A percentile compares a stretch with the other conserved stretches of the same genome.
These are phyloP conservation scores for Tolypocladium sp. DNA, from an alignment of 2,329 filamentous ascomycete genomes.

Conservation along the genomic window DNA sequence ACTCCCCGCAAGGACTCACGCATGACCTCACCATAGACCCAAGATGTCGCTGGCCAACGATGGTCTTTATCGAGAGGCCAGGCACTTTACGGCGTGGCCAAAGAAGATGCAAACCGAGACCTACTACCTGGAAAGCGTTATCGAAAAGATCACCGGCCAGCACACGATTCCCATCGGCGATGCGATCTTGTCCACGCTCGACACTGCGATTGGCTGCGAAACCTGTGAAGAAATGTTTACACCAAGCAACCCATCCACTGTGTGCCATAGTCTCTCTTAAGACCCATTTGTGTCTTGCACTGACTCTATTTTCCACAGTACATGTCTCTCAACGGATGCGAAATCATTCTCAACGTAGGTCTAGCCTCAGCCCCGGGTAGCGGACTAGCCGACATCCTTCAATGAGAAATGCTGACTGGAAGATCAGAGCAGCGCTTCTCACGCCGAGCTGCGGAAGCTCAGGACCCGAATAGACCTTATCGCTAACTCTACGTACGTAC, in stretches of 20 bases:
- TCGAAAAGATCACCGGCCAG: slow-evolving; percentile 21
- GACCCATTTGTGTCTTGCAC: no score
- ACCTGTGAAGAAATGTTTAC: slow-evolving; percentile 23
- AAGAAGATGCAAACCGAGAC: slow-evolving; percentile 21
- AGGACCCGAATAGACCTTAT: slow-evolving; percentile 44
- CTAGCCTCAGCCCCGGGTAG: no score
- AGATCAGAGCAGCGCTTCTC: slow-evolving; percentile 47
- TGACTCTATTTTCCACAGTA: background rate
- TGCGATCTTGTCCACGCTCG: slow-evolving; percentile 21
- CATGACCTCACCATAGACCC: slow-evolving; percentile 1
- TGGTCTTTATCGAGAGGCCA: slow-evolving; percentile 24
- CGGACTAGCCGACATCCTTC: no score
- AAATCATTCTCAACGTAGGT: slow-evolving; percentile 54
- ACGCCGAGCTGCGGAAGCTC: slow-evolving; percentile 49
- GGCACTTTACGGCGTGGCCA: slow-evolving; percentile 28
- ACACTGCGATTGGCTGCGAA: slow-evolving; percentile 24
- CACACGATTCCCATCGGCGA: slow-evolving; percentile 28
- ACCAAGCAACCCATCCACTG: slow-evolving; percentile 3
- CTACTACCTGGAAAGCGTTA: slow-evolving; percentile 18
- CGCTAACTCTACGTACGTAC: no score
- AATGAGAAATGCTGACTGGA: no score
- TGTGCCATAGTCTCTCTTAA: background rate
- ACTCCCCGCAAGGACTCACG: no score
- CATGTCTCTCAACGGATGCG: slow-evolving; percentile 44
- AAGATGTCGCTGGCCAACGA: slow-evolving; percentile 24